phyloP scores from a whole-genome alignment of 805 yeast genomes.

The Spathaspora hagerdaliae region DNA sequence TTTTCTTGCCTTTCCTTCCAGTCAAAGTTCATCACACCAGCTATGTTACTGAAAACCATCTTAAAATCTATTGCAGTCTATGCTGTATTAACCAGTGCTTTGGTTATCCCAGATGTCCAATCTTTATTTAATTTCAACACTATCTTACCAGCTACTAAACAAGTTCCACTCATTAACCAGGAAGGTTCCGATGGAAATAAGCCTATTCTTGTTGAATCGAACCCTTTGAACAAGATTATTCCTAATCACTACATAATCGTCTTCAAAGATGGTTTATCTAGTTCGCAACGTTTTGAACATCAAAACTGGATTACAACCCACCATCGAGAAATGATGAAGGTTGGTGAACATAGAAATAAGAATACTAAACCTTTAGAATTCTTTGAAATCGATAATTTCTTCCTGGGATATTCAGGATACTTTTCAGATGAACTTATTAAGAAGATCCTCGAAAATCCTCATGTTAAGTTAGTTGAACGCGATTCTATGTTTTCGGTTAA shows the following conservation, averaged over 20 bases:
- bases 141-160: not conserved
- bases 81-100: slow-evolving; percentile 34
- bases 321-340: slow-evolving; percentile 7
- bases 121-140: not conserved
- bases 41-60: not conserved
- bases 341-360: not conserved
- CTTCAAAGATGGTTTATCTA: slow-evolving; percentile 58
- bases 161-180: slow-evolving; percentile 1
- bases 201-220: slow-evolving; percentile 15
- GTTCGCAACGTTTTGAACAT: slow-evolving; percentile 57
- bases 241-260: slow-evolving; percentile 82
- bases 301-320: slow-evolving; percentile 52
- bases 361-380: slow-evolving; percentile 31
- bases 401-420: slow-evolving; percentile 80
- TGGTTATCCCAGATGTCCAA: slow-evolving; percentile 56
- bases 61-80: not conserved
- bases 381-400: slow-evolving; percentile 51
- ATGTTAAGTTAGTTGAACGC: slow-evolving; percentile 35
- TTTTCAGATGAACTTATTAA: slow-evolving; percentile 36
- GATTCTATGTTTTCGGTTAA: slow-evolving; percentile 34
- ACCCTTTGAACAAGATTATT: slow-evolving; percentile 21
- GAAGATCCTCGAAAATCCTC: slow-evolving; percentile 8
- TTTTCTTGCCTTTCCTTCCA: not conserved
- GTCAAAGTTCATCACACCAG: not conserved
- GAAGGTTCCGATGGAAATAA: not conserved